Evolutionary conservation across 805 yeast genomes (phyloP).

Genomic region (Saturnispora gosingensis): DNA sequence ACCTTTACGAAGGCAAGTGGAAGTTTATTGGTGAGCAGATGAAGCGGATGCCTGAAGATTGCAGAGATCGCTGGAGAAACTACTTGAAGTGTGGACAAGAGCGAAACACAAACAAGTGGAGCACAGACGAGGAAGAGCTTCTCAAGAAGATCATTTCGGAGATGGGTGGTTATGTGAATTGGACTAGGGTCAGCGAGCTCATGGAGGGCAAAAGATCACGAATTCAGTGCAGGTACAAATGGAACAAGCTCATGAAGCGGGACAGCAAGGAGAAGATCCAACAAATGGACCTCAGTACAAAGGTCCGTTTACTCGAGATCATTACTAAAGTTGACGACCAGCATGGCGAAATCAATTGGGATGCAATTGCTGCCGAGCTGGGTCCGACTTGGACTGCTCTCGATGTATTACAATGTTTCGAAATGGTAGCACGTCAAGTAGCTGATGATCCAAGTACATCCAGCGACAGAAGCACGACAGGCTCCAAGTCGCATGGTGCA

Average conservation of each 20-base stretch:
- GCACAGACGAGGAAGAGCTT: constrained; percentile 63
- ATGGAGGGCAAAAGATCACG: constrained; percentile 87
- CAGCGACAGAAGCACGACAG: neutral
- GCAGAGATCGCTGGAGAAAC: constrained; percentile 94
- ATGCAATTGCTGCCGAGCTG: neutral
- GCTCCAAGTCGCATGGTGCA: neutral
- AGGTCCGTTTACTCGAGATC: constrained; percentile 38
- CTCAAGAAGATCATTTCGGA: constrained; percentile 40
- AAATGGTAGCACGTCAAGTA: constrained; percentile 1
- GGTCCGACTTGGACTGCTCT: neutral
- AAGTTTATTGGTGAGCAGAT: constrained; percentile 67
- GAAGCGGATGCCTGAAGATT: constrained; percentile 96
- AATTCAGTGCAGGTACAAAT: constrained; percentile 91
- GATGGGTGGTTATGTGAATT: constrained; percentile 39
- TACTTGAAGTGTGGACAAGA: constrained; percentile 84
- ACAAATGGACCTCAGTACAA: constrained; percentile 35
- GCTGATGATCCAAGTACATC: neutral
- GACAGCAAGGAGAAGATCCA: constrained; percentile 40
- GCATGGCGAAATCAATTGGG: neutral
- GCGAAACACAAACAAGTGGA: constrained; percentile 75
- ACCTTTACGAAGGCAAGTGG: constrained; percentile 77
- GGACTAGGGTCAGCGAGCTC: constrained; percentile 85
- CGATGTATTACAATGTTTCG: constrained; percentile 1
- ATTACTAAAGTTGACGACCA: neutral
- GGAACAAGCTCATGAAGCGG: constrained; percentile 72